Conservation (phyloP, 1,284 basidiomycete genomes). For the Salmacisia buchloeana region DNA sequence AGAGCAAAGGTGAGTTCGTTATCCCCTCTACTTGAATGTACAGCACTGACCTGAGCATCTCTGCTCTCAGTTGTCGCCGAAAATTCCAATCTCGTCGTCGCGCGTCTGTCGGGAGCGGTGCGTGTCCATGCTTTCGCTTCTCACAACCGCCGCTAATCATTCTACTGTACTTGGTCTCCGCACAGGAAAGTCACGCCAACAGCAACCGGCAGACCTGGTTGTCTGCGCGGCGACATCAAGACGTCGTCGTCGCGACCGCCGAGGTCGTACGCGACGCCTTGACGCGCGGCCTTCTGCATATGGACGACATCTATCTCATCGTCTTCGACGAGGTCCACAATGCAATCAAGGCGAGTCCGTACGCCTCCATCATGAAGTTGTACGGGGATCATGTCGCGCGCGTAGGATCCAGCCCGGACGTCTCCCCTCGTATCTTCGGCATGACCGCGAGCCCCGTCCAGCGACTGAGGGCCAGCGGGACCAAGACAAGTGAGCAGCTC, state of each 20-base stretch:
- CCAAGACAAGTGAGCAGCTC: conserved; percentile 19
- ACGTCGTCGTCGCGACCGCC: conserved; percentile 35
- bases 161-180: background rate
- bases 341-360: conserved; percentile 27
- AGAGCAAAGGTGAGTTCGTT: conserved; percentile 13
- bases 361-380: conserved; percentile 34
- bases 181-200: conserved; percentile 9
- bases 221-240: background rate
- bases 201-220: conserved; percentile 22
- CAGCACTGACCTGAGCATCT: background rate
- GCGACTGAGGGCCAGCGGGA: conserved; percentile 11
- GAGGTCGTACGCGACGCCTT: conserved; percentile 32
- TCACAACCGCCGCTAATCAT: background rate
- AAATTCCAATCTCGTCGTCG: conserved; percentile 24
- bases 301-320: conserved; percentile 29
- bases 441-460: conserved; percentile 39
- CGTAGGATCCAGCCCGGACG: background rate
- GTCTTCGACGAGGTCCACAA: conserved; percentile 40
- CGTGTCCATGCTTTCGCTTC: background rate
- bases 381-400: conserved; percentile 13
- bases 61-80: conserved; percentile 21
- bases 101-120: background rate
- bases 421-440: conserved; percentile 35
- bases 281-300: conserved; percentile 29
- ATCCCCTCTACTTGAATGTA: background rate